These are phyloP conservation scores for Candida schatavii DNA, from an alignment of 805 yeast genomes.

Conservation along the genomic window DNA sequence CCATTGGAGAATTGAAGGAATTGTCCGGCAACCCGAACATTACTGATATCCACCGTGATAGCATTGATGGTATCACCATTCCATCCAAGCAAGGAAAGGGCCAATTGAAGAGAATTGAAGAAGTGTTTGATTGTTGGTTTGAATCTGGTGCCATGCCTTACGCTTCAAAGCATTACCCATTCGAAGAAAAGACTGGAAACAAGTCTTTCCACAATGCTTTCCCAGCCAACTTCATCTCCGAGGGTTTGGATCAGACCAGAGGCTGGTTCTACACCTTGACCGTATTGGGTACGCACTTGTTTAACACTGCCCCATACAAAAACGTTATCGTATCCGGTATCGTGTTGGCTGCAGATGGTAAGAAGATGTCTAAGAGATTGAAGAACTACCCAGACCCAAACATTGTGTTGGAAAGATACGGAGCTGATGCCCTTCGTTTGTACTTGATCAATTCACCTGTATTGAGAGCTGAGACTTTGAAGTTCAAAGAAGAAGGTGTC, in stretches of 20 bases:
- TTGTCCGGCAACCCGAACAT: conserved; percentile 80
- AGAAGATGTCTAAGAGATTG: conserved; percentile 97
- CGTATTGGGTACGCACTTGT: conserved; percentile 92
- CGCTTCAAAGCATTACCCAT: conserved; percentile 95
- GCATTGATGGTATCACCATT: conserved; percentile 85
- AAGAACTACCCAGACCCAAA: conserved; percentile 97
- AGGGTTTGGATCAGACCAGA: conserved; percentile 99
- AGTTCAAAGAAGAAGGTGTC: conserved; percentile 98
- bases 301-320: conserved; percentile 88
- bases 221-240: conserved; percentile 98
- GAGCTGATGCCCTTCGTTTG: conserved; percentile 96
- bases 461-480: conserved; percentile 91
- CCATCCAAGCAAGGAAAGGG: conserved; percentile 93
- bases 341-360: conserved; percentile 96
- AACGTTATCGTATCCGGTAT: conserved; percentile 96
- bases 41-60: conserved; percentile 91
- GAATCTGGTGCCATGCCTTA: conserved; percentile 99
- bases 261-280: conserved; percentile 99
- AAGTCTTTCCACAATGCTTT: conserved; percentile 60
- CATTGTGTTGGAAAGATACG: conserved; percentile 77
- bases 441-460: conserved; percentile 97
- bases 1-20: conserved; percentile 80
- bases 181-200: conserved; percentile 63
- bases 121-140: conserved; percentile 99
- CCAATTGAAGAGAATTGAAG: conserved; percentile 82